phyloP scores from a whole-genome alignment of 2,329 filamentous ascomycete genomes.

The Amesomyces nigricolor region DNA sequence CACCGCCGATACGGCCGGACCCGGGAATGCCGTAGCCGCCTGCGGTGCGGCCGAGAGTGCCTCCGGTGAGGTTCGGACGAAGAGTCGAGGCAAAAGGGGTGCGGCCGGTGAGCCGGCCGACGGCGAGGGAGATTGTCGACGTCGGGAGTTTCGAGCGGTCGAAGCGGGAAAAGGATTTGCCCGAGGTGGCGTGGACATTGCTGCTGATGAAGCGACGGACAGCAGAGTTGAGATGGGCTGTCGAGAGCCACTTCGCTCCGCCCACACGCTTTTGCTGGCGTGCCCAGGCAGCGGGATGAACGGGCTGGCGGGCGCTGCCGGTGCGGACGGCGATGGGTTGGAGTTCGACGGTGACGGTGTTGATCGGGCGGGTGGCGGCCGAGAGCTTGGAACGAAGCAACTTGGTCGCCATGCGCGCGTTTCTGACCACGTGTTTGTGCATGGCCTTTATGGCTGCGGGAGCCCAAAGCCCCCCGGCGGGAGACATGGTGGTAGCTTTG shows the following conservation, averaged over 20 bases:
- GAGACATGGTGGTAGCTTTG: slow-evolving; percentile 42
- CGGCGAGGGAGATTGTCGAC: slow-evolving; percentile 45
- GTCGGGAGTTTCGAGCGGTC: slow-evolving; percentile 46
- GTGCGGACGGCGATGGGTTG: slow-evolving; percentile 42
- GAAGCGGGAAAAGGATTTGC: slow-evolving; percentile 34
- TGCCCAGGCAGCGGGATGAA: slow-evolving; percentile 47
- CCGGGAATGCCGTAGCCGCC: slow-evolving; percentile 79
- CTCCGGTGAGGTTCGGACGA: slow-evolving; percentile 86
- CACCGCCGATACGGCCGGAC: slow-evolving; percentile 62
- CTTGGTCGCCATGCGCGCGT: slow-evolving; percentile 42
- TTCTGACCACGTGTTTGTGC: slow-evolving; percentile 41
- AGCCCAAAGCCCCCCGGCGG: slow-evolving; percentile 52
- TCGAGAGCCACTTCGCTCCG: slow-evolving; percentile 45
- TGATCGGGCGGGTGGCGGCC: slow-evolving; percentile 39
- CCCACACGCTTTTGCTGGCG: slow-evolving; percentile 44
- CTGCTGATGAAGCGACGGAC: slow-evolving; percentile 49
- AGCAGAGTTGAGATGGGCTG: slow-evolving; percentile 39
- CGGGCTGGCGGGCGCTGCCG: slow-evolving; percentile 42
- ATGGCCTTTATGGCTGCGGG: slow-evolving; percentile 51
- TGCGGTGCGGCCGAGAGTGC: slow-evolving; percentile 74
- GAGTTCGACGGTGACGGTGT: slow-evolving; percentile 34
- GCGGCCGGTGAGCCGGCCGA: slow-evolving; percentile 61
- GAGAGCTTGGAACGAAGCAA: slow-evolving; percentile 47
- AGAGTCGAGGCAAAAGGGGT: slow-evolving; percentile 85
- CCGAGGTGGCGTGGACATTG: slow-evolving; percentile 32